These are phyloP conservation scores for Ceratobasidium sp. DNA, from an alignment of 1,284 basidiomycete species.

Conservation along the genomic window DNA sequence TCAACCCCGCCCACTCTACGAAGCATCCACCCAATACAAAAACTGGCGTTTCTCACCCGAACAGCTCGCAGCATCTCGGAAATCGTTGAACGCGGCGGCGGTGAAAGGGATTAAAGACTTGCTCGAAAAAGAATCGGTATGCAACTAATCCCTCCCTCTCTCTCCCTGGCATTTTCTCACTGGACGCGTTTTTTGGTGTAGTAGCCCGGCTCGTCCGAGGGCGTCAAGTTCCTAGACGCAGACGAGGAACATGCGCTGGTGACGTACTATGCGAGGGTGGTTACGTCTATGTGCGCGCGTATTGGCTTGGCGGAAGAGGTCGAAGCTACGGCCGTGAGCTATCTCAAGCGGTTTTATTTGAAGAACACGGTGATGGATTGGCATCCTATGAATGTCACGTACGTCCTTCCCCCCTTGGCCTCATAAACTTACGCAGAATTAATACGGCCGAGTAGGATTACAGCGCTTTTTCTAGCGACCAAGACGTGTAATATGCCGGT, in stretches of 20 bases:
- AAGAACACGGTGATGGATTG: constrained; percentile 99
- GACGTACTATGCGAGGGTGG: constrained; percentile 88
- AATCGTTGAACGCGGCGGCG: constrained; percentile 77
- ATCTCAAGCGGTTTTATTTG: constrained; percentile 96
- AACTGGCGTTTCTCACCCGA: constrained; percentile 89
- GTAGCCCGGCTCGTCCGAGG: constrained; percentile 75
- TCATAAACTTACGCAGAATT: no score
- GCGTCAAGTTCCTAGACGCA: constrained; percentile 79
- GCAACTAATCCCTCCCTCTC: no score
- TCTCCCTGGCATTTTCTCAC: constrained; percentile 48
- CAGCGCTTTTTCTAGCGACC: constrained; percentile 92
- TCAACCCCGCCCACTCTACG: constrained; percentile 65
- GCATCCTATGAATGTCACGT: constrained; percentile 99
- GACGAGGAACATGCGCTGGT: constrained; percentile 91
- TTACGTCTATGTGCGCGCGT: constrained; percentile 85
- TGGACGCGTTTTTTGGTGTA: constrained; percentile 44
- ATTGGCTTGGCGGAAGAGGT: constrained; percentile 93
- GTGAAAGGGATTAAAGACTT: constrained; percentile 80
- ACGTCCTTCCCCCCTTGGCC: constrained; percentile 59
- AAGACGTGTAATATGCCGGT: constrained; percentile 97
- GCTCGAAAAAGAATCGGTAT: constrained; percentile 84
- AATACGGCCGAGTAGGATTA: constrained; percentile 89
- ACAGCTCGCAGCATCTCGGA: constrained; percentile 70
- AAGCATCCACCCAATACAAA: constrained; percentile 86
- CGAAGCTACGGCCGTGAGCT: constrained; percentile 90